A percentile compares a stretch with the other conserved stretches of the same genome.
Evolutionary conservation across 192 early-diverging fungal genomes (phyloP).

Genomic region (Hyaloraphidium curvatum): DNA sequence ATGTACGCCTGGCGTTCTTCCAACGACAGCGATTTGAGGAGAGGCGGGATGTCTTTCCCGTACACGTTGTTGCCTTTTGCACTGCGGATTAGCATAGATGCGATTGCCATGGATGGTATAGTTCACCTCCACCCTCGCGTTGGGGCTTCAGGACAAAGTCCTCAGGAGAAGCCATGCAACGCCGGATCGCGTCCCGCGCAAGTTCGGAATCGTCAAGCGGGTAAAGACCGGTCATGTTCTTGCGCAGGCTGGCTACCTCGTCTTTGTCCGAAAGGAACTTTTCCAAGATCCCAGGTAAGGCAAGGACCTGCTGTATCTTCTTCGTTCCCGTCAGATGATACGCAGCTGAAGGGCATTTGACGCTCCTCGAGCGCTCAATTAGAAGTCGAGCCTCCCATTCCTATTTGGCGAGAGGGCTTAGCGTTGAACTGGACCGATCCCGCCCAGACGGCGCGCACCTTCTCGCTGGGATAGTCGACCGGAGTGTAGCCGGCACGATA

Average conservation of each 20-base stretch:
- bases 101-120: neutral
- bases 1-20: slow-evolving; percentile 71
- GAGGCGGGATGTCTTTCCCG: slow-evolving; percentile 50
- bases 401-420: slow-evolving; percentile 10
- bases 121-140: slow-evolving; percentile 72
- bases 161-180: slow-evolving; percentile 40
- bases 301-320: slow-evolving; percentile 87
- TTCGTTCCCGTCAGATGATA: slow-evolving; percentile 91
- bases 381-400: slow-evolving; percentile 80
- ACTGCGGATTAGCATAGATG: neutral
- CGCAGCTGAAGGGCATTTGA: slow-evolving; percentile 75
- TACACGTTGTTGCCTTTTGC: slow-evolving; percentile 62
- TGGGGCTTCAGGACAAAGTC: slow-evolving; percentile 87
- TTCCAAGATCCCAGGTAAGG: slow-evolving; percentile 60
- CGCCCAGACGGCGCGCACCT: slow-evolving; percentile 17
- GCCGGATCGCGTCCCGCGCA: slow-evolving; percentile 42
- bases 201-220: slow-evolving; percentile 51
- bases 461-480: slow-evolving; percentile 57
- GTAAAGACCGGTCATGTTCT: slow-evolving; percentile 76
- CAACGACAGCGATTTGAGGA: slow-evolving; percentile 27
- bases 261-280: slow-evolving; percentile 11
- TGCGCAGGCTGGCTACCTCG: slow-evolving; percentile 31
- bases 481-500: slow-evolving; percentile 83
- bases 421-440: neutral
- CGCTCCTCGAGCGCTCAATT: slow-evolving; percentile 58